Percentiles rank a stretch among this genome's conserved stretches.
Conservation (phyloP, 2,329 filamentous ascomycete genomes). For the Diaporthe eres region DNA sequence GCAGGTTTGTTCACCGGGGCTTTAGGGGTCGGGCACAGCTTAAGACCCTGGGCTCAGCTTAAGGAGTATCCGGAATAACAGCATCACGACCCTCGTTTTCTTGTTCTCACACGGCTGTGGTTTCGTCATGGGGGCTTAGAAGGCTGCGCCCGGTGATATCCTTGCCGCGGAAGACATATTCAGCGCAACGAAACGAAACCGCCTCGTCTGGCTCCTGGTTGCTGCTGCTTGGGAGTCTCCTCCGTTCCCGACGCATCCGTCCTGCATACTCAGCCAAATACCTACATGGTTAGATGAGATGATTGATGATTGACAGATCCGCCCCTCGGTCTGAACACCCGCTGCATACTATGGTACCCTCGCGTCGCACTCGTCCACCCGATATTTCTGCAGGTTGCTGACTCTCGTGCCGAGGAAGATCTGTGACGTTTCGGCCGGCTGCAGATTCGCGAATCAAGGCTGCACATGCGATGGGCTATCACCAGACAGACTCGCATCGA, state of each 20-base stretch:
- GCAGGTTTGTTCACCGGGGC: neutral
- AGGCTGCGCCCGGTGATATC: neutral
- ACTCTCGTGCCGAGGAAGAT: slow-evolving; percentile 21
- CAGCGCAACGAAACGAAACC: slow-evolving; percentile 26
- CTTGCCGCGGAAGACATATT: neutral
- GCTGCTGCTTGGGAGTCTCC: slow-evolving; percentile 16
- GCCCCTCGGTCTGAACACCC: slow-evolving; percentile 32
- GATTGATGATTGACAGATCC: slow-evolving; percentile 34
- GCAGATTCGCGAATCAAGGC: slow-evolving; percentile 24
- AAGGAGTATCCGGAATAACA: neutral
- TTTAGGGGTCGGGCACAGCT: neutral
- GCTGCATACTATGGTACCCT: neutral
- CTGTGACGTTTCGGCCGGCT: slow-evolving; percentile 28
- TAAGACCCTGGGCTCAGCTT: neutral
- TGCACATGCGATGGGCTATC: slow-evolving; percentile 6
- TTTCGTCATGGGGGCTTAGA: slow-evolving; percentile 27
- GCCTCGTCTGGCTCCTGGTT: neutral
- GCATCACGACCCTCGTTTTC: slow-evolving; percentile 7
- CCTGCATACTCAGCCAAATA: slow-evolving; percentile 5
- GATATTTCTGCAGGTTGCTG: slow-evolving; percentile 24
- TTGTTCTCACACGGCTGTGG: slow-evolving; percentile 20
- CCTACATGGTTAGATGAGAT: slow-evolving; percentile 28
- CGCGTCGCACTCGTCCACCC: slow-evolving; percentile 20
- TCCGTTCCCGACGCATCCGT: slow-evolving; percentile 17
- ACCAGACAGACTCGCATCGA: slow-evolving; percentile 7